Base-by-base conservation (phyloP, 345 rosid species). In the Melaleuca alternifolia region DNA sequence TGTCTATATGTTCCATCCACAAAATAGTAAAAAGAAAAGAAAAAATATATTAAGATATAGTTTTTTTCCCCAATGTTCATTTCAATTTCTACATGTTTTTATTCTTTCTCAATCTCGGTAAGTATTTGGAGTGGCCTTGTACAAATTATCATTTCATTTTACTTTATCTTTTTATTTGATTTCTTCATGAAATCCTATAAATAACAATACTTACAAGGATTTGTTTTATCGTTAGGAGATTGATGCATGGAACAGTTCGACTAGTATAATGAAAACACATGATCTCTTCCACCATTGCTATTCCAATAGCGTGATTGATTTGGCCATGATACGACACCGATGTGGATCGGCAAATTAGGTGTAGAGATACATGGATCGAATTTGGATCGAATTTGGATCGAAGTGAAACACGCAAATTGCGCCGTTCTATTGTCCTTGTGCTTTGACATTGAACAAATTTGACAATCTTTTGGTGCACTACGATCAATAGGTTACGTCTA, bases 21-120 rank as follows among this genome's bases (percentile, higher is more conserved):
- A 65, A 30, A 65, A 65, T 65, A 65, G 46, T 11, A 14, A 28
- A 28, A 4, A 61, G 30, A 28, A 61, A 14, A 59, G 11, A 59
- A 26, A 11, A 1, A 11, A 4, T n/a, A 28, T n/a, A n/a, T n/a
- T n/a, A n/a, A n/a, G n/a, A 41, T 41, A 41, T 41, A 0, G 1
- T 28, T 28, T 61, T 65, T 15, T 16, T n/a, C 10, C 24, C 11
- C 3, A 16, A 65, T 18, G 3, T 18, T 16, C 5, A 65, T 18
- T 33, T 23, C 46, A 65, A 65, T 16, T 65, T 16, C 46, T 37
- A 71, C 3, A 37, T 9, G 33, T 33, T 37, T 71, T 0, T 18
- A 18, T 37, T 9, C 7, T 18, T 71, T 37, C 79, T 71, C 48
- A 71, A 71, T 16, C 11, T 71, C 0, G 13, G 46, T 16, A 71